A percentile compares a stretch with the other conserved stretches of the same genome.
These are phyloP conservation scores for Chalciporus piperatus DNA, from an alignment of 768 basidiomycete genomes.

Conservation along the genomic window DNA sequence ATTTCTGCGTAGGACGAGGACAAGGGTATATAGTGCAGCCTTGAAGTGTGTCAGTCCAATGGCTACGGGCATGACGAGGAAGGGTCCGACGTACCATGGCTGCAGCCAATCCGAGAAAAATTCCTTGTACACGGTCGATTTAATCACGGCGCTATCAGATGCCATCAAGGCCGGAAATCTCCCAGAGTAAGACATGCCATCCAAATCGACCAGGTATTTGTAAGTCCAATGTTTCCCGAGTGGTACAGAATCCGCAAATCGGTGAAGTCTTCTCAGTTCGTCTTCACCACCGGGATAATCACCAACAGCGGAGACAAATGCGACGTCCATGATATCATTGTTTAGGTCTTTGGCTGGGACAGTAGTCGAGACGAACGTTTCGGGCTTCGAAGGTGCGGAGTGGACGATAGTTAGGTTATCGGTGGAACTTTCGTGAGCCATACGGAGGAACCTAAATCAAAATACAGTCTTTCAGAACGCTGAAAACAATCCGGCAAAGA, in stretches of 20 bases:
- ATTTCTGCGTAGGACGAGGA: slow-evolving; percentile 86
- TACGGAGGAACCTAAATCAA: slow-evolving; percentile 59
- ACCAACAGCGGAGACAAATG: slow-evolving; percentile 77
- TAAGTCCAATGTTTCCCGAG: slow-evolving; percentile 89
- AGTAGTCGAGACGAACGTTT: slow-evolving; percentile 55
- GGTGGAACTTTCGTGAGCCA: slow-evolving; percentile 55
- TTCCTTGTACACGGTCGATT: slow-evolving; percentile 89
- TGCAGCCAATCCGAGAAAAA: slow-evolving; percentile 91
- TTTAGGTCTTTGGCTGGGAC: slow-evolving; percentile 66
- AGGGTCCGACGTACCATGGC: slow-evolving; percentile 62
- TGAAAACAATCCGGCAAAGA: slow-evolving; percentile 7
- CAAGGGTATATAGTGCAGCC: slow-evolving; percentile 94
- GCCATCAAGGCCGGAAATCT: slow-evolving; percentile 83
- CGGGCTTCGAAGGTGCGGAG: slow-evolving; percentile 58
- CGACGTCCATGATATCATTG: slow-evolving; percentile 79
- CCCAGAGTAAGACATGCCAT: slow-evolving; percentile 94
- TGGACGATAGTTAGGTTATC: slow-evolving; percentile 65
- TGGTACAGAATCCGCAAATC: slow-evolving; percentile 73
- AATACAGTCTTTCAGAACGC: not conserved
- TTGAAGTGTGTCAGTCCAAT: slow-evolving; percentile 25
- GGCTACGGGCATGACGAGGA: not conserved
- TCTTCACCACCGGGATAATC: slow-evolving; percentile 75
- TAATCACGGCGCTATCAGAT: slow-evolving; percentile 87
- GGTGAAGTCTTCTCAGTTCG: slow-evolving; percentile 59
- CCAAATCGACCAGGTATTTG: slow-evolving; percentile 90